Conservation (phyloP, 163 green algal species). For the Scenedesmus sp. region DNA sequence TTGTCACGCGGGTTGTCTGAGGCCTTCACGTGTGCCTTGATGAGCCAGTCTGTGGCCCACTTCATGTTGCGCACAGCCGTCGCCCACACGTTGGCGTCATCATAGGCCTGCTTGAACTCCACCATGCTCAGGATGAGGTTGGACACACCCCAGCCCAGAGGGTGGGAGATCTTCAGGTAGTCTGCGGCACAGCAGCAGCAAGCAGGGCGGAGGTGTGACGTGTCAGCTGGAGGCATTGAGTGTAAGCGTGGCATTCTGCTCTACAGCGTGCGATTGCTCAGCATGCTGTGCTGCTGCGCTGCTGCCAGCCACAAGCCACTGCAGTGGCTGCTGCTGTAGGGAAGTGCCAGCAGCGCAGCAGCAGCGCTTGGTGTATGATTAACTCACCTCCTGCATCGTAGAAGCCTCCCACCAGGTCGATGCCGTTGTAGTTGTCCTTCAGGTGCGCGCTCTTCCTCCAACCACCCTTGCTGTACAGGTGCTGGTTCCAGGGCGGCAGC, state of each 20-base stretch:
- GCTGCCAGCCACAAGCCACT: not conserved
- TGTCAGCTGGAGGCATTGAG: not conserved
- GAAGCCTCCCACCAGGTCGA: conserved; percentile 60
- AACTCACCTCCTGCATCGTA: conserved; percentile 66
- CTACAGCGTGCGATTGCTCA: not conserved
- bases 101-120: conserved; percentile 39
- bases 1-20: conserved; percentile 41
- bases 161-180: conserved; percentile 49
- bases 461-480: conserved; percentile 28
- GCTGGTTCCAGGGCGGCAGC: conserved; percentile 56
- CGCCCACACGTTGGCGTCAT: not conserved
- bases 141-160: conserved; percentile 31
- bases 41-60: conserved; percentile 54
- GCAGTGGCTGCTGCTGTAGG: not conserved
- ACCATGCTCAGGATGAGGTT: conserved; percentile 43
- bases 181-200: not conserved
- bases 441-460: conserved; percentile 52
- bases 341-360: not conserved
- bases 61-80: conserved; percentile 34
- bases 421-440: conserved; percentile 51
- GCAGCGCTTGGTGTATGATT: not conserved
- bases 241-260: not conserved
- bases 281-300: too few species aligned
- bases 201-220: not conserved
- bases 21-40: conserved; percentile 51